These are phyloP conservation scores for Rhododendron ferrugineum DNA, from an alignment of 148 eudicot species.

Conservation along the genomic window DNA sequence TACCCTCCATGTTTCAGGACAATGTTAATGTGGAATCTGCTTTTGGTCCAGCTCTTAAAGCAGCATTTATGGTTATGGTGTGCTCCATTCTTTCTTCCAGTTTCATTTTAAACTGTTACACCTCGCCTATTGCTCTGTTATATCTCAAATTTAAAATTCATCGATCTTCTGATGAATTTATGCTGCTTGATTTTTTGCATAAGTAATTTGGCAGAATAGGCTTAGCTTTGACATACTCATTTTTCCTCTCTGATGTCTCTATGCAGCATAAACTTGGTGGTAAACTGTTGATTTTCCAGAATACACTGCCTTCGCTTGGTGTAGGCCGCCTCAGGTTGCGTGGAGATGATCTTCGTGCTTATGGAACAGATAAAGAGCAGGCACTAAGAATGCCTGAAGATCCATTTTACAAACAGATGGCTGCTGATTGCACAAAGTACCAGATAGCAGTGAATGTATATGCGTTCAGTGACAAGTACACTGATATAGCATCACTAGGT, in stretches of 20 bases:
- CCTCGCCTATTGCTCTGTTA: not conserved
- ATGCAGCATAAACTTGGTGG: conserved; percentile 94
- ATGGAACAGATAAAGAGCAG: conserved; percentile 96
- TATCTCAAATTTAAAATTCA: not conserved
- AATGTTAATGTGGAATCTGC: conserved; percentile 90
- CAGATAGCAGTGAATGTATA: conserved; percentile 89
- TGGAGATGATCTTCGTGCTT: conserved; percentile 73
- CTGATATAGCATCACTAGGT: conserved; percentile 94
- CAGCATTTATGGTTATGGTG: conserved; percentile 93
- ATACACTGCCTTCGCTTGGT: conserved; percentile 85
- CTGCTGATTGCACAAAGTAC: conserved; percentile 90
- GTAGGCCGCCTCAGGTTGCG: conserved; percentile 88
- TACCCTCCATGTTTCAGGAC: conserved; percentile 88
- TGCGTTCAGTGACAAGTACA: conserved; percentile 96
- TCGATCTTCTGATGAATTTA: conserved; percentile 1
- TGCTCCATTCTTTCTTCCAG: conserved; percentile 14
- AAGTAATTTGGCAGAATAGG: not conserved
- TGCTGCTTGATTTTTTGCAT: not conserved
- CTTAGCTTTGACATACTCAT: conserved; percentile 10
- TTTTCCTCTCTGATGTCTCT: not conserved
- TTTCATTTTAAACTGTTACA: not conserved
- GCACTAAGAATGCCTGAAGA: conserved; percentile 78
- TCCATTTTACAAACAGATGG: conserved; percentile 99
- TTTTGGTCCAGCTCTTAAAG: conserved; percentile 98
- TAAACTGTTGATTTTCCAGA: conserved; percentile 92